These are phyloP conservation scores for Mycena crocata DNA, from an alignment of 768 basidiomycete species.

Conservation along the genomic window DNA sequence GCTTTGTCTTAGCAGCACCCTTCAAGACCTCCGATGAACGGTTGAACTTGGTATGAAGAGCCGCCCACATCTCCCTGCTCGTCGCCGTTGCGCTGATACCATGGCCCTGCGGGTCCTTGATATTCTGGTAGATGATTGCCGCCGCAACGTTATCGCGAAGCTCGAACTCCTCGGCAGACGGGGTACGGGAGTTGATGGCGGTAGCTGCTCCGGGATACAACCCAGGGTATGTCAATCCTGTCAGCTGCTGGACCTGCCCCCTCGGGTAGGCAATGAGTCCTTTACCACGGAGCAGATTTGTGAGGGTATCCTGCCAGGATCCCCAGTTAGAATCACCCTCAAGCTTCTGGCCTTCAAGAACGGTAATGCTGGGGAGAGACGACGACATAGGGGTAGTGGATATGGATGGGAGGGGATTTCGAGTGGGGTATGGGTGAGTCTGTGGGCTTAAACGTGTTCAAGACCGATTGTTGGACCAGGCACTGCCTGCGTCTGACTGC, in stretches of 20 bases:
- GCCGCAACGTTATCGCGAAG: not conserved
- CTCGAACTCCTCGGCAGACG: slow-evolving; percentile 20
- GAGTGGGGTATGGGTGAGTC: not conserved
- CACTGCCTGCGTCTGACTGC: slow-evolving; percentile 1
- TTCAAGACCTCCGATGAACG: no score
- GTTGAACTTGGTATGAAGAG: no score
- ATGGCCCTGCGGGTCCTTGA: slow-evolving; percentile 14
- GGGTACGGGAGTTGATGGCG: slow-evolving; percentile 6
- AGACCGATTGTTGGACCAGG: not conserved
- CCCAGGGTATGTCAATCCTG: not conserved
- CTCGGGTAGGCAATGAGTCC: slow-evolving; percentile 9
- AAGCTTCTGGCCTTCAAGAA: not conserved
- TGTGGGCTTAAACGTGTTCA: no score
- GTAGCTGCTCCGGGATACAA: no score
- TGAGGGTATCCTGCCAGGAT: not conserved
- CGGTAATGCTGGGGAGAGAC: no score
- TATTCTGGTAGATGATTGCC: slow-evolving; percentile 17
- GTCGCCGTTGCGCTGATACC: not conserved
- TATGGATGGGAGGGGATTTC: no score
- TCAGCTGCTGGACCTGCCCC: not conserved
- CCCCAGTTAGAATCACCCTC: not conserved
- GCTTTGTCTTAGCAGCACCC: no score
- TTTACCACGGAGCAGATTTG: not conserved
- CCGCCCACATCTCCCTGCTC: no score
- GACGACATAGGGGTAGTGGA: no score